Evolutionary conservation across 441 rosid genomes (phyloP), one percentile per base, ranked within the genome.

Genomic region (Isatis lusitanica): DNA sequence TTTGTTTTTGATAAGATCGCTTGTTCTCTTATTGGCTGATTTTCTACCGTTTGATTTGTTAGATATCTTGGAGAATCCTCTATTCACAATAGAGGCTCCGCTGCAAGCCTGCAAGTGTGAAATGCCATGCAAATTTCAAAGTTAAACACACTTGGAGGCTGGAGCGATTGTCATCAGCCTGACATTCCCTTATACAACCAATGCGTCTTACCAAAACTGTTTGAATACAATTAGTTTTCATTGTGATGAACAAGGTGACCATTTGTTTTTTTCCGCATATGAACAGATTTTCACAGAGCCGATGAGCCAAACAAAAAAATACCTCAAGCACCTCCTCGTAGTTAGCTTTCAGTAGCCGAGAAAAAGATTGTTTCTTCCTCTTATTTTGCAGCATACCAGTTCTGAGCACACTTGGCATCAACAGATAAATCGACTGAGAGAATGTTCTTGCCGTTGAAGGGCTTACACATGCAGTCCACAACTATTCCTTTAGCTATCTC

Each of bases 361-460:
- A 52, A 26, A 17, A 63, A 16, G 28, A 5, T 28, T 51, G 18
- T 18, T 59, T 0, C 26, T 24, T 68, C 57, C 18, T 43, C 64
- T 68, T 86, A 95, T 70, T 93, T 95, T 7, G 90, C 98, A 46
- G 91, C 82, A 68, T 95, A 95, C 98, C 97, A 93, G 76, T 86
- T 93, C 77, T 85, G 87, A 42, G 97, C 99, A 82, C 97, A 90
- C 80, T 95, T 95, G 5, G 98, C 96, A 65, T 91, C 99, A 26
- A 93, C 98, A 10, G 91, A 76, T 26, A 93, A 84, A 64, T 85
- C 97, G 35, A 93, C 98, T 44, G 82, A 85, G 40, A 95, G 96
- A 79, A 87, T 69, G 70, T 91, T 92, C 86, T 76, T 65, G 74
- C 97, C 96, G 17, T 84, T 70, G 52, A 95, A 92, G 73, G 99